Base-by-base conservation (phyloP, 176 grass and related monocot species). In the Pontederia paniculata region DNA sequence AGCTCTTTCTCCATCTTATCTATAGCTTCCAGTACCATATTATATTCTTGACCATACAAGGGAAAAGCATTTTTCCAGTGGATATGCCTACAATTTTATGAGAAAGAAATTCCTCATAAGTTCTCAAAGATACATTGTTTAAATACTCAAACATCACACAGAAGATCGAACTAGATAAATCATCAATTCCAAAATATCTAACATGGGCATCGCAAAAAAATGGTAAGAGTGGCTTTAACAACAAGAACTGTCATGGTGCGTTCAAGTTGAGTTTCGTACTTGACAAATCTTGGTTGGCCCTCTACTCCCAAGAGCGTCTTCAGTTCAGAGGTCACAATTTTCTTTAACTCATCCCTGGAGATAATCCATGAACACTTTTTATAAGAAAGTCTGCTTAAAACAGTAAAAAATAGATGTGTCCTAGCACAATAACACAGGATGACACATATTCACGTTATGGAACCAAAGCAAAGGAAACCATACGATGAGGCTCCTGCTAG, bases 51-150 rank as follows among this genome's bases (percentile, higher is more conserved):
- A 48, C 72, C 83, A 70, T 91, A 98, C 77, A 98, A 80, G 56
- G 93, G 93, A 76, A 98, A 98, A 84, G 77, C 86, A 84, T 91
- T 88, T 80, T 61, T 82, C 93, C 93, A 98, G 55, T 84, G 74
- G 67, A 91, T 54, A 79, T 98, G 93, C 76, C 86, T 98, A 72
- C n/a, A 62, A 66, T 60, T 67, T 66, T 44, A 43, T 58, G 13
- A n/a, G 52, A 8, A 28, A 31, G 49, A 50, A 57, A 44, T 66
- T 73, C 56, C 48, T 23, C 17, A 70, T 54, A 28, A 72, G 3
- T n/a, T 62, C 51, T 10, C 57, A 19, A 41, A 12, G 14, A 16
- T 62, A n/a, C 17, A 68, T 68, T 3, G 7, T 15, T 10, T 19
- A 6, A 57, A 58, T 42, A 49, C 41, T 41, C 25, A 28, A 59